Evolutionary conservation across 2,329 filamentous ascomycete species (phyloP).

Genomic region (Calonectria honghensis): DNA sequence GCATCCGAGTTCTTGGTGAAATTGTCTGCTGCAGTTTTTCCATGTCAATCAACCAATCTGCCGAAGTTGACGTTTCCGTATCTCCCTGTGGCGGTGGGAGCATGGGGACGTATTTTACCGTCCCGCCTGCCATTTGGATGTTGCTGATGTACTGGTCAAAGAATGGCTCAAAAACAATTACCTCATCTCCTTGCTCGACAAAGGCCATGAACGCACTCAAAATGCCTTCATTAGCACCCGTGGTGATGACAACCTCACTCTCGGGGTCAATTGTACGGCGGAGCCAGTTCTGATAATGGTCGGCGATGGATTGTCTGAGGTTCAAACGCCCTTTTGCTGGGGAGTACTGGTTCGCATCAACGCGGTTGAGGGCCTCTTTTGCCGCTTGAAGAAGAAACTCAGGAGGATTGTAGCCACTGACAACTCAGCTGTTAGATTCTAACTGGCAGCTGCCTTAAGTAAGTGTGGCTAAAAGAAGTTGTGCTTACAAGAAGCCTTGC

Average conservation of each 20-base stretch:
- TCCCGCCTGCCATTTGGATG: slow-evolving; percentile 97
- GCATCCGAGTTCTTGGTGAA: slow-evolving; percentile 92
- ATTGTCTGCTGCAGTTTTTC: slow-evolving; percentile 85
- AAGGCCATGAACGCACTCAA: slow-evolving; percentile 98
- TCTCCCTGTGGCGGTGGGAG: slow-evolving; percentile 88
- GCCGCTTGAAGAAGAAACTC: slow-evolving; percentile 92
- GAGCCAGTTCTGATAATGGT: slow-evolving; percentile 92
- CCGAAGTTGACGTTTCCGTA: slow-evolving; percentile 84
- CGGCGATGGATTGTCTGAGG: slow-evolving; percentile 91
- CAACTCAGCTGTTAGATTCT: slow-evolving; percentile 62
- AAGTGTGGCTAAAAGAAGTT: not conserved
- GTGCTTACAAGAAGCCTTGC: slow-evolving; percentile 75
- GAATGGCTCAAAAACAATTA: slow-evolving; percentile 97
- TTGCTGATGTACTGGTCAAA: slow-evolving; percentile 99
- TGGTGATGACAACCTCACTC: slow-evolving; percentile 94
- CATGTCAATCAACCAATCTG: slow-evolving; percentile 91
- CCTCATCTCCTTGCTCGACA: slow-evolving; percentile 92
- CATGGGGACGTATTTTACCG: slow-evolving; percentile 94
- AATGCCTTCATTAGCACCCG: slow-evolving; percentile 93
- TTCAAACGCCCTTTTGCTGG: slow-evolving; percentile 93
- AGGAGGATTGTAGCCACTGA: slow-evolving; percentile 88
- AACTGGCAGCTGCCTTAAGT: not conserved
- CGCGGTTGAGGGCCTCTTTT: slow-evolving; percentile 87
- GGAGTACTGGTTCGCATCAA: slow-evolving; percentile 98
- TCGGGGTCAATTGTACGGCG: slow-evolving; percentile 87